Percentiles rank a stretch among this genome's conserved stretches.
phyloP scores from a whole-genome alignment of 768 basidiomycete species.

The Baorangia bicolor region DNA sequence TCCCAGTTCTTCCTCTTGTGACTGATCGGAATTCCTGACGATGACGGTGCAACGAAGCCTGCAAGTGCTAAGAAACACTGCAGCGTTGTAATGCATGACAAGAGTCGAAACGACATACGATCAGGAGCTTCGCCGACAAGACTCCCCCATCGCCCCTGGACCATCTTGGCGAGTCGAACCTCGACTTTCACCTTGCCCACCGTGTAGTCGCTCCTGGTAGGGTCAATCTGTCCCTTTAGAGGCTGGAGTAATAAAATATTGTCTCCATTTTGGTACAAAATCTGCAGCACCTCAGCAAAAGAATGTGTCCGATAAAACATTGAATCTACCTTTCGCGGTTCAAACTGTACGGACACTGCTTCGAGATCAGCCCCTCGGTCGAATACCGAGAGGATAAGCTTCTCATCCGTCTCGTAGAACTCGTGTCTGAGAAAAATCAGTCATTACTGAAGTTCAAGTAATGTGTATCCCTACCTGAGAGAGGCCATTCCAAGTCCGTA shows the following conservation, averaged over 20 bases:
- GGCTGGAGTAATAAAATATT: conserved; percentile 74
- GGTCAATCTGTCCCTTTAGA: conserved; percentile 77
- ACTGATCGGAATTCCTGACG: conserved; percentile 34
- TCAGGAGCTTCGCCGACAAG: conserved; percentile 76
- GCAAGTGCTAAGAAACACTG: conserved; percentile 14
- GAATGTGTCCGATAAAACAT: neutral
- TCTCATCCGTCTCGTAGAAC: conserved; percentile 85
- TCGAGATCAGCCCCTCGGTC: conserved; percentile 72
- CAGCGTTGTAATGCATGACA: neutral
- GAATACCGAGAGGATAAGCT: conserved; percentile 70
- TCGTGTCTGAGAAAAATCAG: conserved; percentile 56
- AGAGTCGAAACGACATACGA: conserved; percentile 45
- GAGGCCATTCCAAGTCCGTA: conserved; percentile 23
- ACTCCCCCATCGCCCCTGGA: conserved; percentile 67
- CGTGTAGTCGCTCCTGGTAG: conserved; percentile 56
- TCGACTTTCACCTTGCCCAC: conserved; percentile 91
- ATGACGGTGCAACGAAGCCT: conserved; percentile 33
- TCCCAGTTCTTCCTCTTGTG: conserved; percentile 85
- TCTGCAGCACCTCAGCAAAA: conserved; percentile 10
- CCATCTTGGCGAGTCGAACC: conserved; percentile 69
- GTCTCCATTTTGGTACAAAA: conserved; percentile 61
- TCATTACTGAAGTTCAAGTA: neutral
- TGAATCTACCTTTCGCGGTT: conserved; percentile 55
- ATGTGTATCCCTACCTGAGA: conserved; percentile 23
- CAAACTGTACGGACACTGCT: conserved; percentile 60